These are phyloP conservation scores for Potentilla sterilis DNA, from an alignment of 306 rosid genomes.

Conservation along the genomic window DNA sequence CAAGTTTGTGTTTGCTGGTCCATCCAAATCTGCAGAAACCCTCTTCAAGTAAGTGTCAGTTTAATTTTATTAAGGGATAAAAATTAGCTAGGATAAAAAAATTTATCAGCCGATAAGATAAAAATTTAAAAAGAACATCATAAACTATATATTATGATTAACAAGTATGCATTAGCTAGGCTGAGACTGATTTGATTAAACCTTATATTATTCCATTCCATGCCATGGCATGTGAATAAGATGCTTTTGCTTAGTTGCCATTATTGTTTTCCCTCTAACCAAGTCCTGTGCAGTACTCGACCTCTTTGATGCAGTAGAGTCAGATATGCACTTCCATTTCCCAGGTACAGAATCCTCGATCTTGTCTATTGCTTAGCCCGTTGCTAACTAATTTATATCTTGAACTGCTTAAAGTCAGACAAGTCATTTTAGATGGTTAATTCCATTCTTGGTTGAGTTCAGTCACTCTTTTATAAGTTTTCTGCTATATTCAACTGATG, in stretches of 20 bases:
- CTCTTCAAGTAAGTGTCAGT: too few species aligned
- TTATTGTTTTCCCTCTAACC: conserved; percentile 1
- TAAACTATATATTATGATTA: neutral
- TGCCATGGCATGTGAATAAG: conserved; percentile 3
- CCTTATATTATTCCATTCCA: neutral
- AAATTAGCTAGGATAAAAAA: too few species aligned
- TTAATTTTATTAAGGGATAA: too few species aligned
- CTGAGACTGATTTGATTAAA: conserved; percentile 6
- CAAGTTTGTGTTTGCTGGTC: too few species aligned
- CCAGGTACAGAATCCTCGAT: neutral
- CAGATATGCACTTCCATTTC: conserved; percentile 17
- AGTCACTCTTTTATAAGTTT: neutral
- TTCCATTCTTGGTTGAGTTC: neutral
- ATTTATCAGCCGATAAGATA: neutral
- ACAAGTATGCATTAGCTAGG: neutral
- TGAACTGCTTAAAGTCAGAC: neutral
- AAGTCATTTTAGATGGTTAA: neutral
- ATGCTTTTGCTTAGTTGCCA: neutral
- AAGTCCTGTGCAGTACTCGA: neutral
- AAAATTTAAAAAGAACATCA: neutral
- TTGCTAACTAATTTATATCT: neutral
- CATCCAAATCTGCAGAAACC: too few species aligned
- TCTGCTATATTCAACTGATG: neutral
- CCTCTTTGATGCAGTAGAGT: neutral
- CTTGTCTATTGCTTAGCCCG: conserved; percentile 1